Base-by-base conservation (phyloP, 805 yeast species). In the Lachancea mirantina region DNA sequence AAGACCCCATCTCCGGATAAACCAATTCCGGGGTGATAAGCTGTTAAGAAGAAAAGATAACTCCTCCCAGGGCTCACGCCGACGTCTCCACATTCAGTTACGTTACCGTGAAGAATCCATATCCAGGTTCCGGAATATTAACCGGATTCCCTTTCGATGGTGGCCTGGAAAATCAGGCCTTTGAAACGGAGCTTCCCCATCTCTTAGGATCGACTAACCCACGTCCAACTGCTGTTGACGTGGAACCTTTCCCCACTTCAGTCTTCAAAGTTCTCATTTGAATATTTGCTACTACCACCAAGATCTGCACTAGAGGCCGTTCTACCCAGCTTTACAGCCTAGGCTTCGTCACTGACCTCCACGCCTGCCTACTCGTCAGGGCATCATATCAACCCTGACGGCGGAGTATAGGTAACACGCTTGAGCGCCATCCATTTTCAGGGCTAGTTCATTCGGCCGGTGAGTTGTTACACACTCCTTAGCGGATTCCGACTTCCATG, bases 391-490 rank as follows among this genome's bases (percentile, higher is more conserved):
- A 48, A 55, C 61, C 56, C 59, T 55, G 54, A 50, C 60, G 64
- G 63, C 47, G 54, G 54, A 56, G 62, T 59, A 57, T 54, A 58
- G 58, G 64, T 58, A 57, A 53, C 57, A 57, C 62, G 61, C 62
- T 57, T 58, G 56, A 52, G 58, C 55, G 57, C 53, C 57, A 52
- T 54, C 63, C 64, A 57, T 60, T 59, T 59, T 58, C 64, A 59
- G 64, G 64, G 63, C 62, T 59, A 58, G 59, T 57, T 57, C 64
- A 61, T 61, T 60, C 66, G 62, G 62, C 69, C 69, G 72, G 72
- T 67, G 72, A 65, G 70, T 65, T 57, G 59, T 59, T 54, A 56
- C 65, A 59, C 67, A 65, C 62, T 65, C 72, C 72, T 67, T 67
- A 65, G 71, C 69, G 72, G 70, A 65, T 68, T 63, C 70, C 69